A percentile compares a stretch with the other conserved stretches of the same genome.
Evolutionary conservation across 2,329 filamentous ascomycete species (phyloP).

Genomic region (Penicillium brasilianum): DNA sequence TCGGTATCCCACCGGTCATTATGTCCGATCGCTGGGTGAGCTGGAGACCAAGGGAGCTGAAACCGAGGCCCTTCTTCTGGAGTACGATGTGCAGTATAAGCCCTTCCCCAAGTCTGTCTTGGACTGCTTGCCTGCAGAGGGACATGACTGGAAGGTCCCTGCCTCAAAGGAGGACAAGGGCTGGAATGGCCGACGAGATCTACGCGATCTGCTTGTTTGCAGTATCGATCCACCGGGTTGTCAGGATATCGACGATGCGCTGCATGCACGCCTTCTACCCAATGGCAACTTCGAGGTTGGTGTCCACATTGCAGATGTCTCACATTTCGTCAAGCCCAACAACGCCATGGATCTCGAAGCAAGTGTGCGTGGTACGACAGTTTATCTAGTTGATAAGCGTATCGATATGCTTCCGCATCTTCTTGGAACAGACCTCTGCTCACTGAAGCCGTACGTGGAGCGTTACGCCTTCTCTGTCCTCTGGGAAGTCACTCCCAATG

Average conservation of each 20-base stretch:
- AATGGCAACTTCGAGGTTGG: constrained; percentile 97
- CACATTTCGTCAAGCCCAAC: constrained; percentile 95
- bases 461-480: constrained; percentile 83
- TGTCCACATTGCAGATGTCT: constrained; percentile 99
- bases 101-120: constrained; percentile 95
- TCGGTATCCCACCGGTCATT: constrained; percentile 89
- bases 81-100: constrained; percentile 97
- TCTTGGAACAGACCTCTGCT: constrained; percentile 93
- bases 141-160: constrained; percentile 93
- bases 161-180: constrained; percentile 77
- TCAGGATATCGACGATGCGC: constrained; percentile 96
- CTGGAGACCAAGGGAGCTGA: constrained; percentile 97
- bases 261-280: constrained; percentile 81
- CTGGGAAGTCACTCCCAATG: constrained; percentile 86
- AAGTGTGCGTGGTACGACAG: constrained; percentile 90
- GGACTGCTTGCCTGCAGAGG: constrained; percentile 88
- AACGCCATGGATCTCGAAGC: constrained; percentile 98
- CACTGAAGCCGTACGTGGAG: constrained; percentile 96
- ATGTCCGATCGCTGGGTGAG: constrained; percentile 89
- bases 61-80: constrained; percentile 89
- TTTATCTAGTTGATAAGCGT: constrained; percentile 97
- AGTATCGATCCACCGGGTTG: constrained; percentile 96
- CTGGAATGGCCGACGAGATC: constrained; percentile 83
- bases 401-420: constrained; percentile 99
- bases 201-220: constrained; percentile 86